Conservation (phyloP, 108 stramenopile species). For the Conticribra weissflogii region DNA sequence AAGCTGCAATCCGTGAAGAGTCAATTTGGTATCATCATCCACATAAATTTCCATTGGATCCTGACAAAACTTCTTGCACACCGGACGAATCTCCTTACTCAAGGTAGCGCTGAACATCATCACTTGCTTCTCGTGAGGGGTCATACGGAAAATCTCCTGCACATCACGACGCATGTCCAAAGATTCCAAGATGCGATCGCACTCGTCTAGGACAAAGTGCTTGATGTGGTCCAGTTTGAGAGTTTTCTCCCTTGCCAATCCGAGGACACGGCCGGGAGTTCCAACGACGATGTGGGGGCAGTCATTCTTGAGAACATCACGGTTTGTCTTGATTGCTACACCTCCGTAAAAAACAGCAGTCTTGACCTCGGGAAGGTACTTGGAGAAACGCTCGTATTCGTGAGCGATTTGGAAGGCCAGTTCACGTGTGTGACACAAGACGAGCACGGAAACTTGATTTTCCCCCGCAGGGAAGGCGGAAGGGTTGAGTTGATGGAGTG, state of each 20-base stretch:
- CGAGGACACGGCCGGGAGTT: conserved; percentile 95
- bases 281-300: conserved; percentile 98
- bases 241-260: conserved; percentile 89
- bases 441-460: conserved; percentile 88
- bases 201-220: conserved; percentile 99
- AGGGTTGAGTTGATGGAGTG: conserved; percentile 94
- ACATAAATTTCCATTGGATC: conserved; percentile 99
- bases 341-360: conserved; percentile 99
- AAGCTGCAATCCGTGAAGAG: conserved; percentile 98
- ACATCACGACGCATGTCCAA: conserved; percentile 98
- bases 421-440: conserved; percentile 99
- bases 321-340: conserved; percentile 85
- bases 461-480: conserved; percentile 63
- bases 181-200: conserved; percentile 96
- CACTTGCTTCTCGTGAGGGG: conserved; percentile 98
- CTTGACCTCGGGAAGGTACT: conserved; percentile 98
- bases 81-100: conserved; percentile 96
- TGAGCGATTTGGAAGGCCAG: conserved; percentile 99
- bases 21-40: conserved; percentile 99
- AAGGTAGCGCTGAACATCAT: conserved; percentile 99
- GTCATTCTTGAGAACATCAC: conserved; percentile 92
- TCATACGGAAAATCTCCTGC: conserved; percentile 98
- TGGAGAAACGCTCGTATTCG: conserved; percentile 99
- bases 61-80: conserved; percentile 99
- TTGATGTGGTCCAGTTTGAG: conserved; percentile 95